phyloP scores from a whole-genome alignment of 2,329 filamentous ascomycete genomes.

The Neofusicoccum umdonicola region DNA sequence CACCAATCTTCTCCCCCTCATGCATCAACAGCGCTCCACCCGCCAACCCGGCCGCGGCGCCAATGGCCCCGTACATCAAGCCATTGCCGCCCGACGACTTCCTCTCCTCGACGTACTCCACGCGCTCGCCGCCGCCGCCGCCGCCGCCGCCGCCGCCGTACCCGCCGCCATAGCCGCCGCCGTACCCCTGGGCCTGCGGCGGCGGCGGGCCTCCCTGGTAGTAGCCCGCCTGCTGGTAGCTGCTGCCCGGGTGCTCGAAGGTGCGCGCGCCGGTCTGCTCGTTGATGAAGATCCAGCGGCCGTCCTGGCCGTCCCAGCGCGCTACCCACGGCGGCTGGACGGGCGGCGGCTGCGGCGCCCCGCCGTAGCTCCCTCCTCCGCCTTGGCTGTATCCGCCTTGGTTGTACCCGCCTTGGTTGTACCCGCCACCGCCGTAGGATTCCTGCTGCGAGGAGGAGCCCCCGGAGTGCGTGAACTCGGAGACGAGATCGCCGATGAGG shows the following conservation, averaged over 20 bases:
- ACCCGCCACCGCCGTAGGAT: neutral
- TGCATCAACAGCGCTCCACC: conserved; percentile 47
- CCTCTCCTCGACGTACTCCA: conserved; percentile 22
- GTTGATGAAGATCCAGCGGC: conserved; percentile 48
- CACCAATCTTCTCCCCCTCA: conserved; percentile 39
- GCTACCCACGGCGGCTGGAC: conserved; percentile 15
- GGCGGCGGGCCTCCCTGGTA: conserved; percentile 15
- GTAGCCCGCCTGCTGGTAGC: conserved; percentile 17
- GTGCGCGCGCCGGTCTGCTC: conserved; percentile 45
- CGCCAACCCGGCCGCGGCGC: conserved; percentile 41
- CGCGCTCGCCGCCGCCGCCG: conserved; percentile 5
- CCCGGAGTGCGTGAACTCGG: conserved; percentile 13
- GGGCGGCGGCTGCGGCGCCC: neutral
- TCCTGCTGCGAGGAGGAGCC: neutral
- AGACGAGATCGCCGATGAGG: conserved; percentile 10
- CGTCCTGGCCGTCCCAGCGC: conserved; percentile 8
- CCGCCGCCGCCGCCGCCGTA: conserved; percentile 12
- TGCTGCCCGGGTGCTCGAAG: conserved; percentile 36
- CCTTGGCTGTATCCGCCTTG: neutral
- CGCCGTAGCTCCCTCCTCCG: neutral
- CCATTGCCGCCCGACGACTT: conserved; percentile 27
- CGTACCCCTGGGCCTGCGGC: conserved; percentile 18
- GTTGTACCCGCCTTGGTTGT: no score
- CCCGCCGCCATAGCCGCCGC: conserved; percentile 20
- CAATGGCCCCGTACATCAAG: conserved; percentile 39